phyloP scores from a whole-genome alignment of 2,329 filamentous ascomycete genomes.

The Aspergillus hiratsukae region DNA sequence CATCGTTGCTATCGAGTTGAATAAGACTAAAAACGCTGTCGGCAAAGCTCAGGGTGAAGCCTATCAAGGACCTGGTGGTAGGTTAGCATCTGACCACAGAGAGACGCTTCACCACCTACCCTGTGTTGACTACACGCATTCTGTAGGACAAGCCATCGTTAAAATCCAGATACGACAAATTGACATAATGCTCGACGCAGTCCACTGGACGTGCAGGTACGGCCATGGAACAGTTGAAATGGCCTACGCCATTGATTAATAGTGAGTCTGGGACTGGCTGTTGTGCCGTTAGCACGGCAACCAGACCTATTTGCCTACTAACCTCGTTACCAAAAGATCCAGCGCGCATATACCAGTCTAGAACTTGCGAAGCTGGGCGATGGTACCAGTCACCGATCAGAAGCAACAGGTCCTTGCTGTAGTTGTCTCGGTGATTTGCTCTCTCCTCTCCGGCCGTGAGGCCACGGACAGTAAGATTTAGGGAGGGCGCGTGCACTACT shows the following conservation, averaged over 20 bases:
- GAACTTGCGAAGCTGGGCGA: slow-evolving; percentile 36
- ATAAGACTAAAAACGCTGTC: slow-evolving; percentile 30
- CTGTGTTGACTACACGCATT: slow-evolving; percentile 43
- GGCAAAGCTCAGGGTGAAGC: slow-evolving; percentile 33
- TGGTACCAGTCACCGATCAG: slow-evolving; percentile 51
- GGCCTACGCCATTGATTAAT: slow-evolving; percentile 45
- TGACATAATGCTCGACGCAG: slow-evolving; percentile 29
- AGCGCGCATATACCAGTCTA: slow-evolving; percentile 42
- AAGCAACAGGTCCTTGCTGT: slow-evolving; percentile 42
- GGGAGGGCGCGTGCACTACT: slow-evolving; percentile 41
- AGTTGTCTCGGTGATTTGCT: slow-evolving; percentile 16
- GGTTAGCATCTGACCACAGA: slow-evolving; percentile 3
- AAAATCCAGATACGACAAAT: slow-evolving; percentile 23
- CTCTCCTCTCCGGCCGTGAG: slow-evolving; percentile 6
- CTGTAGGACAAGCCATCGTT: slow-evolving; percentile 26
- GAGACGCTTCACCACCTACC: slow-evolving; percentile 21
- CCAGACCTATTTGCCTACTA: not conserved
- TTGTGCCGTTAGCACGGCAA: not conserved
- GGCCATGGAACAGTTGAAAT: slow-evolving; percentile 45
- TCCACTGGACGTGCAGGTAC: slow-evolving; percentile 44
- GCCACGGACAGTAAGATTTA: slow-evolving; percentile 16
- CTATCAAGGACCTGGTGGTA: slow-evolving; percentile 34
- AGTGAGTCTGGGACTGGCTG: slow-evolving; percentile 48
- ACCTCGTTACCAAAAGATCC: slow-evolving; percentile 44
- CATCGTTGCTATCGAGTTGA: slow-evolving; percentile 39